Conservation (phyloP, 257 asterid genomes). For the Petunia secreta region DNA sequence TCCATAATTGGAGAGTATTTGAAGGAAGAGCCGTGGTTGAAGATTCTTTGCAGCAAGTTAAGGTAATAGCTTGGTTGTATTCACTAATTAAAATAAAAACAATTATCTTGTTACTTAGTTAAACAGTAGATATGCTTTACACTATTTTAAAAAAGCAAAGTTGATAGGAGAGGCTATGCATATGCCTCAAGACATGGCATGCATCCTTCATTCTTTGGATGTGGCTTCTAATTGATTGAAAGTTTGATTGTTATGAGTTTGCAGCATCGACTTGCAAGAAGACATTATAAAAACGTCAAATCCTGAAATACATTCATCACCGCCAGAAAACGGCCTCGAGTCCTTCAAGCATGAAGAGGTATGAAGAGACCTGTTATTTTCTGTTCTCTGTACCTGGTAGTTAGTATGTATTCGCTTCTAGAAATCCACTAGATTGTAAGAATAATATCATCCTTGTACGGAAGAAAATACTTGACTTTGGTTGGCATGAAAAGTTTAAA, state of each 20-base stretch:
- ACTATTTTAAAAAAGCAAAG: neutral
- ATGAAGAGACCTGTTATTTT: conserved; percentile 1
- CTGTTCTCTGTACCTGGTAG: neutral
- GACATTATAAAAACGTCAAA: conserved; percentile 37
- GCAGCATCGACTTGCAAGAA: conserved; percentile 65
- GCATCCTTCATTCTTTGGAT: neutral
- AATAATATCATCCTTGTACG: neutral
- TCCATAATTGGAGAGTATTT: conserved; percentile 85
- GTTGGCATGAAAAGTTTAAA: neutral
- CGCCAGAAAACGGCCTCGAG: conserved; percentile 42
- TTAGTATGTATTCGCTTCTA: neutral
- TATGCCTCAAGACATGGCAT: neutral
- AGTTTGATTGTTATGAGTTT: conserved; percentile 29
- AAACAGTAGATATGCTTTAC: neutral
- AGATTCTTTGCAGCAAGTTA: conserved; percentile 66
- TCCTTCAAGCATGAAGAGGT: conserved; percentile 65
- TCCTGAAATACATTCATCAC: conserved; percentile 37
- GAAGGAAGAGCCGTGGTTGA: conserved; percentile 89
- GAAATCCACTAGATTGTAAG: neutral
- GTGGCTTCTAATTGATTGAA: neutral
- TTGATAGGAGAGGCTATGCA: neutral
- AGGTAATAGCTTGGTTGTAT: conserved; percentile 50
- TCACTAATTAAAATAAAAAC: conserved; percentile 11
- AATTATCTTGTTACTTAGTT: neutral
- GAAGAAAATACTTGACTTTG: neutral